phyloP scores from a whole-genome alignment of 441 rosid species.

The Eruca vesicaria region DNA sequence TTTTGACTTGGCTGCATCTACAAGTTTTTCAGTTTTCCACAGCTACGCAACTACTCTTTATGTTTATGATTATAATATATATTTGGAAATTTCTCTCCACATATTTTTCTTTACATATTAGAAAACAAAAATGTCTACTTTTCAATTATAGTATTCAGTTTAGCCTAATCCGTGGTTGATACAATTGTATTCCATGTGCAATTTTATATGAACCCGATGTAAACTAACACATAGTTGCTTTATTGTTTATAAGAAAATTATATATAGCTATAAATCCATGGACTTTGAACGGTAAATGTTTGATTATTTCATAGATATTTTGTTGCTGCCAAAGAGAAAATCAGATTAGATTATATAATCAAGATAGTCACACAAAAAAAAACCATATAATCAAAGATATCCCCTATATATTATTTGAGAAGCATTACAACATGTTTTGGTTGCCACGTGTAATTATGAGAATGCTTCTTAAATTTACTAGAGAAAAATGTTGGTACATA shows the following conservation, averaged over 20 bases:
- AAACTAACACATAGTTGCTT: not conserved
- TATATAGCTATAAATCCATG: not conserved
- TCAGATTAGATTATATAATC: not conserved
- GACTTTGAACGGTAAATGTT: not conserved
- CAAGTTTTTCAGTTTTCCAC: not conserved
- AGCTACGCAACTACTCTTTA: not conserved
- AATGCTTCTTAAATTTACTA: no score
- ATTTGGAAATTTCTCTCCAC: constrained; percentile 9
- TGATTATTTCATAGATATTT: not conserved
- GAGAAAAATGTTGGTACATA: no score
- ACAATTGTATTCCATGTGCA: not conserved
- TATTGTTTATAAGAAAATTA: not conserved
- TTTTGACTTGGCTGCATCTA: constrained; percentile 3
- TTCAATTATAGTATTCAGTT: not conserved
- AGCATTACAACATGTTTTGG: no score
- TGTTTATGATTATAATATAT: not conserved
- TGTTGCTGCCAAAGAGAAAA: not conserved
- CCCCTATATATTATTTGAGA: no score
- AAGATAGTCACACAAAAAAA: no score
- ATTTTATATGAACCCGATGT: not conserved
- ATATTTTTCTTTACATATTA: not conserved
- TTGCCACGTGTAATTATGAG: no score
- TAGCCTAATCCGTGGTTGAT: not conserved
- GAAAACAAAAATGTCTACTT: not conserved
- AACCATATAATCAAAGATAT: no score